These are phyloP conservation scores for Beauveria rudraprayagi DNA, from an alignment of 2,329 filamentous ascomycete species.

Conservation along the genomic window DNA sequence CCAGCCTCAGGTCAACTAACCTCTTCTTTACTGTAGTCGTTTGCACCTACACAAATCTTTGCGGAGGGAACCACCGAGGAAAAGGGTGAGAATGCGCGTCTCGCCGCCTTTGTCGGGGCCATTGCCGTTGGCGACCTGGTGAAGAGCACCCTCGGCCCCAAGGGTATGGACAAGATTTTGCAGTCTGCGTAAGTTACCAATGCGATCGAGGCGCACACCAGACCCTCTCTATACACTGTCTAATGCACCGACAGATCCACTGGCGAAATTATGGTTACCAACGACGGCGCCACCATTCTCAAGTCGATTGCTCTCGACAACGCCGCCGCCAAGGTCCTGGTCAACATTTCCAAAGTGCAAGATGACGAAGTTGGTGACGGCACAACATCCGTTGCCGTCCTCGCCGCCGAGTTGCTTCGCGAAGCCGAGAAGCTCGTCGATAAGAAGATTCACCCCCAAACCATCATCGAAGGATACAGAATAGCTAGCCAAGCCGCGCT, in stretches of 20 bases:
- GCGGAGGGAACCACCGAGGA: constrained; percentile 94
- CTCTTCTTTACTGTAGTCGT: constrained; percentile 35
- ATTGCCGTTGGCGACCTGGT: constrained; percentile 96
- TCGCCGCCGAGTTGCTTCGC: constrained; percentile 88
- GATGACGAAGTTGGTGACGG: constrained; percentile 98
- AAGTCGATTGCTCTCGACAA: constrained; percentile 99
- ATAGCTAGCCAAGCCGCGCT: constrained; percentile 91
- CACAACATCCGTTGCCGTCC: constrained; percentile 93
- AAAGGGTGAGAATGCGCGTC: constrained; percentile 97
- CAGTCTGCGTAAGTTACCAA: constrained; percentile 70
- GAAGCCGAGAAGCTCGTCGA: constrained; percentile 96
- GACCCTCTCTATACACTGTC: constrained; percentile 13
- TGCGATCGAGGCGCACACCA: neutral
- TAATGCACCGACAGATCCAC: constrained; percentile 58
- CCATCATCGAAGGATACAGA: constrained; percentile 97
- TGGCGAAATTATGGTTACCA: constrained; percentile 95
- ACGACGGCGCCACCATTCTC: constrained; percentile 95
- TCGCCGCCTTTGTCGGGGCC: constrained; percentile 95
- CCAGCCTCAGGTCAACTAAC: neutral
- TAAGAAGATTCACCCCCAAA: constrained; percentile 98
- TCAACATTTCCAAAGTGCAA: constrained; percentile 99
- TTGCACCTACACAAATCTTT: constrained; percentile 95
- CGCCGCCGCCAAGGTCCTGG: constrained; percentile 92
- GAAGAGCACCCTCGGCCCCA: constrained; percentile 93
- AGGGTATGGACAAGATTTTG: constrained; percentile 98